Conservation (phyloP, 202 grass and related monocot genomes). For the Setaria viridis region DNA sequence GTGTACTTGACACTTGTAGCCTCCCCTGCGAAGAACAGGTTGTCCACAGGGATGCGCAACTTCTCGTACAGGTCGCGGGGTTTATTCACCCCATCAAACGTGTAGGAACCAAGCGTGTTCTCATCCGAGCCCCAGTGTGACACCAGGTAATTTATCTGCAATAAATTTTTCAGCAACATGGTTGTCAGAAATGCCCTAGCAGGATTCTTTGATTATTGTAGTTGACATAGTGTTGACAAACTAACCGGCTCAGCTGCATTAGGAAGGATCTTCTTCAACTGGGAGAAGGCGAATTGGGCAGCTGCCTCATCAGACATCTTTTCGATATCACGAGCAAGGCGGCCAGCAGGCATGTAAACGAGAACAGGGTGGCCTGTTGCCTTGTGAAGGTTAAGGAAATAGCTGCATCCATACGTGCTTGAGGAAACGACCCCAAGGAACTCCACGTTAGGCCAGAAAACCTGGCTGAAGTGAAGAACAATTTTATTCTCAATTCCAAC, state of each 20-base stretch:
- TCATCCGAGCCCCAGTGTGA: conserved; percentile 93
- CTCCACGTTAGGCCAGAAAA: conserved; percentile 99
- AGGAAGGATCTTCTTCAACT: conserved; percentile 91
- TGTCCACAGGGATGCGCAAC: conserved; percentile 91
- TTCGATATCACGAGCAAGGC: conserved; percentile 89
- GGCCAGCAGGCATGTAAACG: conserved; percentile 98
- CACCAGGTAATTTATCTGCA: conserved; percentile 89
- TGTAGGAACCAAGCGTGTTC: conserved; percentile 92
- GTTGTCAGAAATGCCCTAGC: conserved; percentile 16
- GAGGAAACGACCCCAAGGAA: conserved; percentile 92
- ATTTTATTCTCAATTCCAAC: conserved; percentile 97
- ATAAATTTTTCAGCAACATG: conserved; percentile 13
- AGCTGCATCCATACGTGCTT: conserved; percentile 96
- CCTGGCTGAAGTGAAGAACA: conserved; percentile 84
- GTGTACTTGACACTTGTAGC: conserved; percentile 92
- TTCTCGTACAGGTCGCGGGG: conserved; percentile 80
- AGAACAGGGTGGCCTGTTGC: conserved; percentile 91
- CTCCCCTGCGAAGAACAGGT: conserved; percentile 95
- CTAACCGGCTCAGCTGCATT: conserved; percentile 85
- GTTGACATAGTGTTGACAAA: conserved; percentile 2
- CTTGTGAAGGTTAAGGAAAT: conserved; percentile 99
- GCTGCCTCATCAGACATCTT: conserved; percentile 91
- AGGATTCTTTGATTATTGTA: background rate
- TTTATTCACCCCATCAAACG: conserved; percentile 82
- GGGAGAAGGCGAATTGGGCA: conserved; percentile 85